Conservation (phyloP, 1,284 basidiomycete genomes). For the Gymnopus androsaceus region DNA sequence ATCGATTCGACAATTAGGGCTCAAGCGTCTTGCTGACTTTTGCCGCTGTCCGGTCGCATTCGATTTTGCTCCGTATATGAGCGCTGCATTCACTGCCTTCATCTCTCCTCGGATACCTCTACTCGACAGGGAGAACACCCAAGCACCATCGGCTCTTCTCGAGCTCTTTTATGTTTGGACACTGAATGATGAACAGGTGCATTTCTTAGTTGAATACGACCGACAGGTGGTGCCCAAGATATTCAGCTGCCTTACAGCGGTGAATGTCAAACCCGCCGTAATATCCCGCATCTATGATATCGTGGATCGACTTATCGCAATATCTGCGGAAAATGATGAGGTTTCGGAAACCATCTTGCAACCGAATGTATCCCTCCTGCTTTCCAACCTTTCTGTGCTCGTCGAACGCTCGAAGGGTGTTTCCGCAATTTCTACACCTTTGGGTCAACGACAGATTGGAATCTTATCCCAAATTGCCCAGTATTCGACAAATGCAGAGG, state of each 20-base stretch:
- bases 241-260: slow-evolving; percentile 79
- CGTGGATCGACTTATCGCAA: slow-evolving; percentile 71
- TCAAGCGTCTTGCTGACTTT: slow-evolving; percentile 89
- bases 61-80: slow-evolving; percentile 76
- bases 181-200: slow-evolving; percentile 54
- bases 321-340: slow-evolving; percentile 51
- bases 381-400: slow-evolving; percentile 74
- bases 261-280: slow-evolving; percentile 87
- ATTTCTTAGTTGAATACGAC: slow-evolving; percentile 75
- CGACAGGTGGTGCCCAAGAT: slow-evolving; percentile 71
- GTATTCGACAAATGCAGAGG: slow-evolving; percentile 68
- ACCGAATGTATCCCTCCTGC: slow-evolving; percentile 77
- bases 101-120: slow-evolving; percentile 82
- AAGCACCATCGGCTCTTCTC: slow-evolving; percentile 87
- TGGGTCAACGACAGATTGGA: slow-evolving; percentile 81
- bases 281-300: slow-evolving; percentile 86
- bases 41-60: slow-evolving; percentile 75
- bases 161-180: slow-evolving; percentile 89
- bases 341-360: slow-evolving; percentile 65
- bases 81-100: slow-evolving; percentile 66
- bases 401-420: slow-evolving; percentile 65
- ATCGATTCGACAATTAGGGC: slow-evolving; percentile 76
- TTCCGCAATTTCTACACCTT: slow-evolving; percentile 63
- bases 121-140: slow-evolving; percentile 87
- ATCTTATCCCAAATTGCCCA: slow-evolving; percentile 83